These are phyloP conservation scores for Ziziphus jujuba DNA, from an alignment of 306 rosid genomes.

Conservation along the genomic window DNA sequence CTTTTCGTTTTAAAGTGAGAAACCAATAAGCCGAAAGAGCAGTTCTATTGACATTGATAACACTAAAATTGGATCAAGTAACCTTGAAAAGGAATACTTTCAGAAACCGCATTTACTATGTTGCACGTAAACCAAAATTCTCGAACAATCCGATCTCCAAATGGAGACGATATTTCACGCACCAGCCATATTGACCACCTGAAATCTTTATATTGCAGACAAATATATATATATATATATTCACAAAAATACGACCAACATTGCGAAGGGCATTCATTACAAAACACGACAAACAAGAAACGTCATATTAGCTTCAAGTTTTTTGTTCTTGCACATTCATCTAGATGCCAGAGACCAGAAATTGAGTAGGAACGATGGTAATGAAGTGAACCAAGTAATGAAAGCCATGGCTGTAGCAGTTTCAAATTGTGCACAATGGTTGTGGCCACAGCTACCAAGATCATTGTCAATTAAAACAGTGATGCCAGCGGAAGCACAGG, in stretches of 20 bases:
- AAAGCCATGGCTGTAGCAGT: slow-evolving; percentile 91
- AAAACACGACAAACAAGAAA: slow-evolving; percentile 7
- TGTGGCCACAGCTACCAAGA: slow-evolving; percentile 53
- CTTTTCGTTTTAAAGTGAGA: too few relatives aligned
- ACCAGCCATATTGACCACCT: slow-evolving; percentile 7
- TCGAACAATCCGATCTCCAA: slow-evolving; percentile 13
- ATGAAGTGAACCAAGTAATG: slow-evolving; percentile 72
- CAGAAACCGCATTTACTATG: not conserved
- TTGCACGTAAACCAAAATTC: slow-evolving; percentile 38
- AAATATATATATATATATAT: slow-evolving; percentile 24
- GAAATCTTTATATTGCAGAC: not conserved
- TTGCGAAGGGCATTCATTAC: slow-evolving; percentile 14
- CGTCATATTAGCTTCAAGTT: slow-evolving; percentile 3
- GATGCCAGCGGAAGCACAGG: slow-evolving; percentile 96
- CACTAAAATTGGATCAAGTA: not conserved
- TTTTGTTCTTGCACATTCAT: slow-evolving; percentile 23
- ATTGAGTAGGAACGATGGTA: slow-evolving; percentile 81
- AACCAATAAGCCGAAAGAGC: too few relatives aligned
- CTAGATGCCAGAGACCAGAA: slow-evolving; percentile 78
- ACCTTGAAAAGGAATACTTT: not conserved
- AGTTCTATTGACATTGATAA: not conserved
- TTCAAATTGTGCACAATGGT: slow-evolving; percentile 78
- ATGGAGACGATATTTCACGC: not conserved
- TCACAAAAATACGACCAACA: slow-evolving; percentile 20
- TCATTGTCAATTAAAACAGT: slow-evolving; percentile 91